Conservation (phyloP, 805 yeast genomes). For the Candida piceae region DNA sequence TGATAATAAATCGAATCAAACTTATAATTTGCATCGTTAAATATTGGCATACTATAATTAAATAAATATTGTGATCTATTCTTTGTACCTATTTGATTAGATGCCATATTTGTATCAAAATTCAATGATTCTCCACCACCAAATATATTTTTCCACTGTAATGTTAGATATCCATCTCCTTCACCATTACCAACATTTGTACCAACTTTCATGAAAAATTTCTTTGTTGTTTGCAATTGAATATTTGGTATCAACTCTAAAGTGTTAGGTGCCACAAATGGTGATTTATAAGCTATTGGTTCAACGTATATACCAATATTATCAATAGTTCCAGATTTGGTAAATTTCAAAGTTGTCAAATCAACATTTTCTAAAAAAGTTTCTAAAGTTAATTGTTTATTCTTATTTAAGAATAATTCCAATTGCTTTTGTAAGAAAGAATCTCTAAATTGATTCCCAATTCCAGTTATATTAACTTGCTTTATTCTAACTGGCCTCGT, state of each 20-base stretch:
- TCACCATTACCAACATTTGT: slow-evolving; percentile 96
- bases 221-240: slow-evolving; percentile 52
- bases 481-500: slow-evolving; percentile 39
- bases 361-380: slow-evolving; percentile 39
- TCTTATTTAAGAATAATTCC: slow-evolving; percentile 36
- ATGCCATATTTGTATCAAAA: slow-evolving; percentile 39
- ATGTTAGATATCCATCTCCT: slow-evolving; percentile 87
- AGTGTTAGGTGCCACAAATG: slow-evolving; percentile 17
- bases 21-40: slow-evolving; percentile 35
- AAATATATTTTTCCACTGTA: slow-evolving; percentile 55
- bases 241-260: slow-evolving; percentile 26
- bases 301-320: slow-evolving; percentile 35
- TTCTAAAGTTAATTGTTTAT: slow-evolving; percentile 33
- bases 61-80: slow-evolving; percentile 46
- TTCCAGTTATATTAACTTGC: slow-evolving; percentile 44
- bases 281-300: slow-evolving; percentile 12
- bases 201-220: slow-evolving; percentile 83
- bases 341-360: slow-evolving; percentile 36
- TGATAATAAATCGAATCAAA: slow-evolving; percentile 36
- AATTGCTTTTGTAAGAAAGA: slow-evolving; percentile 43
- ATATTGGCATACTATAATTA: slow-evolving; percentile 42
- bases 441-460: slow-evolving; percentile 38
- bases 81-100: slow-evolving; percentile 41
- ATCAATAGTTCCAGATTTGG: slow-evolving; percentile 38
- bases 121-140: slow-evolving; percentile 52